Base-by-base conservation (phyloP, 495 filamentous ascomycete species). In the Penicillium steckii region DNA sequence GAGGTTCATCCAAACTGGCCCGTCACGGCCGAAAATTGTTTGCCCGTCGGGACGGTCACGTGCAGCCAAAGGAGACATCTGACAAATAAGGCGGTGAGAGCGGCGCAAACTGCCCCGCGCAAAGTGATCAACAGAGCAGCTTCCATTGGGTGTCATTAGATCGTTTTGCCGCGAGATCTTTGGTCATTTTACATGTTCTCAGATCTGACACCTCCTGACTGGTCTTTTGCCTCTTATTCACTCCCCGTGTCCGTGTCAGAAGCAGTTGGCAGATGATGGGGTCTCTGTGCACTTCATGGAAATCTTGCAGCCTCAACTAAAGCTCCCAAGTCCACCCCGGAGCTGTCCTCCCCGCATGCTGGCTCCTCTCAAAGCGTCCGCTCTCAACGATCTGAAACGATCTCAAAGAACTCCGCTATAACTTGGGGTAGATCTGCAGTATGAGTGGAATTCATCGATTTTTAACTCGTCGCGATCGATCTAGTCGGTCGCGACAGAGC, bases 381-480 rank as follows among this genome's bases (percentile, higher is more conserved):
- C 29, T 41, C 18, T 21, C 18, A 44, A 50, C 55, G 17, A 44
- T 50, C 55, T 53, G 46, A 44, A 44, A 43, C 38, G 38, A 41
- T 41, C 33, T n/a, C 19, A 41, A 40, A 43, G n/a, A 7, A 37
- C 33, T 27, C 24, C 44, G n/a, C 22, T 50, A 35, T 45, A 41
- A 13, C 17, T 47, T 24, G 23, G 23, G 10, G 23, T 10, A 50
- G 9, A 26, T 33, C 22, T 30, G 13, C 15, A 57, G 41, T 12
- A 85, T 84, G 80, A 81, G 77, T 66, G 82, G 80, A 8, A 79
- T 88, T 54, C 78, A 84, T 54, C 72, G 82, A 55, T 86, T 94
- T 59, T 82, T 91, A 44, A 90, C 85, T 46, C 80, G 85, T 56
- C 81, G 88, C 38, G 88, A 92, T 37, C 90, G 87, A 67, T 70